A percentile compares a stretch with the other conserved stretches of the same genome.
Conservation (phyloP, 441 rosid species). For the Monsonia emarginata region DNA sequence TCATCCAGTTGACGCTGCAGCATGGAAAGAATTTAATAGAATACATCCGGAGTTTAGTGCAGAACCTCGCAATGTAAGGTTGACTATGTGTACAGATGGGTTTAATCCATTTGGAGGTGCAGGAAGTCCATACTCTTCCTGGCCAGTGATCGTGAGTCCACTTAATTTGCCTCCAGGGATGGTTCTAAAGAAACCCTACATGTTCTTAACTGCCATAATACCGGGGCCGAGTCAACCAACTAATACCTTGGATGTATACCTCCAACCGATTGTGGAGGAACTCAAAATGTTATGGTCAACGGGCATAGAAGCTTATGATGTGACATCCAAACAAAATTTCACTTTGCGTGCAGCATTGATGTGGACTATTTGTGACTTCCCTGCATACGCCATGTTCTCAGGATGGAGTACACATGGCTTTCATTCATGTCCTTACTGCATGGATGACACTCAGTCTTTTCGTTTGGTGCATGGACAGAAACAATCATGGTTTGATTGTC, state of each 20-base stretch:
- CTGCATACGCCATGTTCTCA: not conserved
- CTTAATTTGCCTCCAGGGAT: not conserved
- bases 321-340: not conserved
- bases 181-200: not conserved
- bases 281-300: not conserved
- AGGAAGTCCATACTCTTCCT: not conserved
- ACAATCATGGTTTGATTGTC: not conserved
- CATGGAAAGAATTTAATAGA: not conserved
- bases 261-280: not conserved
- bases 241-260: too few species aligned
- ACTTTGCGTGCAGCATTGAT: not conserved
- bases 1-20: not conserved
- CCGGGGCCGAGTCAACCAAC: not conserved
- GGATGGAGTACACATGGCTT: not conserved
- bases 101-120: not conserved
- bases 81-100: not conserved
- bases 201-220: not conserved
- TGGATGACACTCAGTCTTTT: too few species aligned
- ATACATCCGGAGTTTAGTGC: too few species aligned
- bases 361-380: not conserved
- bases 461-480: too few species aligned
- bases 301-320: not conserved
- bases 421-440: not conserved
- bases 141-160: not conserved
- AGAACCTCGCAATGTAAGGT: not conserved